A percentile compares a stretch with the other conserved stretches of the same genome.
Conservation (phyloP, 148 eudicot species). For the Gaultheria prostrata region DNA sequence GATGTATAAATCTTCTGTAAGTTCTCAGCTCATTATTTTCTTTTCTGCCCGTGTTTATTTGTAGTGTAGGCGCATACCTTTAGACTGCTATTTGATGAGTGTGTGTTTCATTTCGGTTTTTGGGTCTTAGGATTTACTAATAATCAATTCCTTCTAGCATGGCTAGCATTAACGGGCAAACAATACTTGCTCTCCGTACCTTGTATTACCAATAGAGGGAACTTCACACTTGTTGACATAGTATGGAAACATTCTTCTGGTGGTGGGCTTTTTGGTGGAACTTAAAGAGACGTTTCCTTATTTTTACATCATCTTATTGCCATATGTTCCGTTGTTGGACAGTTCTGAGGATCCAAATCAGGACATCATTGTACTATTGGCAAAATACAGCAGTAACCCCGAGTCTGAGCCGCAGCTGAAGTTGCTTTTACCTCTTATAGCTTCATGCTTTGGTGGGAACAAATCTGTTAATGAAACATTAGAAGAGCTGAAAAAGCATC, state of each 20-base stretch:
- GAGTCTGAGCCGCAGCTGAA: slow-evolving; percentile 70
- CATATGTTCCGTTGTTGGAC: background rate
- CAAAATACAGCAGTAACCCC: slow-evolving; percentile 57
- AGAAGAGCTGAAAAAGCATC: slow-evolving; percentile 25
- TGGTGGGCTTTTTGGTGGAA: background rate
- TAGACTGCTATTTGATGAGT: background rate
- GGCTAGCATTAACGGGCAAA: too few species aligned
- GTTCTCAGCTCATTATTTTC: too few species aligned
- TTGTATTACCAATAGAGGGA: background rate
- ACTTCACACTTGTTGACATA: background rate
- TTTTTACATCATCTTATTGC: background rate
- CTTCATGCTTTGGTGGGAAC: slow-evolving; percentile 58
- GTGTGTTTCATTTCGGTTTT: background rate
- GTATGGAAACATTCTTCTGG: background rate
- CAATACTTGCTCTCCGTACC: too few species aligned
- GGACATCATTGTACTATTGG: slow-evolving; percentile 4
- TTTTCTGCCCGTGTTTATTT: too few species aligned
- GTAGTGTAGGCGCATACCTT: background rate
- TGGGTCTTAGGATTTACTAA: background rate
- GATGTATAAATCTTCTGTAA: too few species aligned
- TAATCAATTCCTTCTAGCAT: too few species aligned
- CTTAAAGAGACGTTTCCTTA: background rate
- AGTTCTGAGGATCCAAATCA: slow-evolving; percentile 7
- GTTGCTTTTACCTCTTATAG: slow-evolving; percentile 65
- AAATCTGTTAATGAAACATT: slow-evolving; percentile 59